Percentiles rank a stretch among this genome's conserved stretches.
phyloP scores from a whole-genome alignment of 441 rosid species.

The Populus hybrid region DNA sequence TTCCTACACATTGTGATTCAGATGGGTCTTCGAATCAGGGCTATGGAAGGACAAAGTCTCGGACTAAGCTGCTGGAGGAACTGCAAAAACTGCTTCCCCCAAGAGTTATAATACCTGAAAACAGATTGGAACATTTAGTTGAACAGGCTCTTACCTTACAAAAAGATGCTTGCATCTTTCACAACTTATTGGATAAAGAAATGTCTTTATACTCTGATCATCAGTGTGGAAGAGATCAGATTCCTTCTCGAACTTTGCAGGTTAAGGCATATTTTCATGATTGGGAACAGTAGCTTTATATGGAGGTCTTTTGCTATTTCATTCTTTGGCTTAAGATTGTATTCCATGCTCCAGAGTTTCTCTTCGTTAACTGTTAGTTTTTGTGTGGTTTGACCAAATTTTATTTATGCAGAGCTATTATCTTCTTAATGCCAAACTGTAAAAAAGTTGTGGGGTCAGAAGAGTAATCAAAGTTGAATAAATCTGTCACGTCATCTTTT shows the following conservation, averaged over 20 bases:
- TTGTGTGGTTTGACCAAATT: not conserved
- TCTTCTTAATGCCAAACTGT: not conserved
- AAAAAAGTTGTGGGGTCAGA: not conserved
- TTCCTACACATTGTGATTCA: constrained; percentile 26
- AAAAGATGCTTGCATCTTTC: constrained; percentile 48
- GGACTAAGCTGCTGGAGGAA: constrained; percentile 48
- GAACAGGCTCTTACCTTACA: constrained; percentile 57
- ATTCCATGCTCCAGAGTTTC: not conserved
- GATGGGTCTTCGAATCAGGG: constrained; percentile 28
- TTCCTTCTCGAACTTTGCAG: constrained; percentile 70
- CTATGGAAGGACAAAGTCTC: constrained; percentile 32
- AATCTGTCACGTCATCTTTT: not conserved
- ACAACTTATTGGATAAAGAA: constrained; percentile 50
- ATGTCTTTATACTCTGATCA: constrained; percentile 66
- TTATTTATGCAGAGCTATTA: not conserved
- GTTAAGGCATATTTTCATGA: constrained; percentile 32
- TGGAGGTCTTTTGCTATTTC: not conserved
- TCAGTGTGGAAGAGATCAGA: constrained; percentile 53
- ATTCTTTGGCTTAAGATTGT: not conserved
- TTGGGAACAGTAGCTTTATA: constrained; percentile 2
- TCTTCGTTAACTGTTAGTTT: not conserved
- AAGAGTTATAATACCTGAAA: constrained; percentile 48
- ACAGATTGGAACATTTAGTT: constrained; percentile 66
- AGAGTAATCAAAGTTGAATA: not conserved
- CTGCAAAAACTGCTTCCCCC: constrained; percentile 61